Conservation (phyloP, 805 yeast genomes). For the Ogataea methylovora region DNA sequence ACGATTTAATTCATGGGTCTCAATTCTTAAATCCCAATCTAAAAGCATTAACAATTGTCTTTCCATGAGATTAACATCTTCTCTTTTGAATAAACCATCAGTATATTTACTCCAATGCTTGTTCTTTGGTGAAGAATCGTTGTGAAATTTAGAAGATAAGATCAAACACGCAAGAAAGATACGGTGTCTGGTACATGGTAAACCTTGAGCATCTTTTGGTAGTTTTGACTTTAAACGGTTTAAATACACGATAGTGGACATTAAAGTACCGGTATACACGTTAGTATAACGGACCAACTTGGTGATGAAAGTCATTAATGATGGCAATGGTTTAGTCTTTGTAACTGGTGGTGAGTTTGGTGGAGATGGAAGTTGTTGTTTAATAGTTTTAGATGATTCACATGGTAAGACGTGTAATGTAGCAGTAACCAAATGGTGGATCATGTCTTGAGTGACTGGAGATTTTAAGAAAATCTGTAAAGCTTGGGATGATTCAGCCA, state of each 20-base stretch:
- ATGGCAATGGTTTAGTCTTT: conserved; percentile 45
- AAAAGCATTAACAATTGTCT: conserved; percentile 61
- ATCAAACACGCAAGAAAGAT: conserved; percentile 69
- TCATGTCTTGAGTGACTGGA: conserved; percentile 70
- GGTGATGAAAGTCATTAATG: conserved; percentile 67
- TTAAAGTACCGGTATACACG: conserved; percentile 73
- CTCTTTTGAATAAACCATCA: conserved; percentile 59
- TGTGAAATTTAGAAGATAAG: conserved; percentile 65
- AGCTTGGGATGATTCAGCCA: conserved; percentile 51
- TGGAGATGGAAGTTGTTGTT: conserved; percentile 26
- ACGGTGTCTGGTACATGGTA: conserved; percentile 75
- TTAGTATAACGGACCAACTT: conserved; percentile 66
- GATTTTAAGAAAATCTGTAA: conserved; percentile 50
- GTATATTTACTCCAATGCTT: conserved; percentile 75
- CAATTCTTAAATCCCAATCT: conserved; percentile 59
- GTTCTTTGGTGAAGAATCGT: conserved; percentile 74
- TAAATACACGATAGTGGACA: conserved; percentile 65
- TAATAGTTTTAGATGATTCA: conserved; percentile 29
- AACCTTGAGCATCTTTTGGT: conserved; percentile 67
- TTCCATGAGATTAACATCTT: conserved; percentile 76
- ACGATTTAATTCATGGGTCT: conserved; percentile 33
- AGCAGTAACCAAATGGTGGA: conserved; percentile 57
- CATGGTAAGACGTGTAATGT: conserved; percentile 66
- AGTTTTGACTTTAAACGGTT: conserved; percentile 51
- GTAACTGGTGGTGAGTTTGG: conserved; percentile 23